Percentiles rank a stretch among this genome's conserved stretches.
Evolutionary conservation across 108 stramenopile species (phyloP).

Genomic region (Cyclotella baltica): DNA sequence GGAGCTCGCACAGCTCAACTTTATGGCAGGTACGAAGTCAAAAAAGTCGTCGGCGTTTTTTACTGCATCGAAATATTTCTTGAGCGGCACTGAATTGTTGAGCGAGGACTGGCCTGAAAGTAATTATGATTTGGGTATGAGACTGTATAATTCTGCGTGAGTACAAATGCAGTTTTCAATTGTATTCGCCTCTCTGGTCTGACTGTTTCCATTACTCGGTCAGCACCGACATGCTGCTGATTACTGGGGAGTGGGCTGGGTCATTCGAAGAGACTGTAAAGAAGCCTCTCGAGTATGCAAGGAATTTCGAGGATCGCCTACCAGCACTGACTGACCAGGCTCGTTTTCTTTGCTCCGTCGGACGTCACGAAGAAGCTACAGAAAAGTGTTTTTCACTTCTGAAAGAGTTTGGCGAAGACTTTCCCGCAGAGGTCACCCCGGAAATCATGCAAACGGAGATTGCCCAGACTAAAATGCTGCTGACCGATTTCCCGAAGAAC

Average conservation of each 20-base stretch:
- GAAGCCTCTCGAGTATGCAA: not conserved
- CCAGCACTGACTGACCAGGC: not conserved
- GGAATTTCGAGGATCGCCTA: constrained; percentile 1
- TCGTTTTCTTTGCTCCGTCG: not conserved
- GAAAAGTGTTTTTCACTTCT: not conserved
- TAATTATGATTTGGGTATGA: constrained; percentile 19
- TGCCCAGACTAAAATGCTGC: not conserved
- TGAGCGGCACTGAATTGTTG: constrained; percentile 19
- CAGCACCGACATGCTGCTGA: not conserved
- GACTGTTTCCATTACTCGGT: not conserved
- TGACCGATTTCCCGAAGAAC: not conserved
- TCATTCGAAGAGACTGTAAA: not conserved
- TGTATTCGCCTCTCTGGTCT: not conserved
- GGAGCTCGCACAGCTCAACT: constrained; percentile 30
- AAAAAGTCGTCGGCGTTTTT: constrained; percentile 9
- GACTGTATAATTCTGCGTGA: constrained; percentile 14
- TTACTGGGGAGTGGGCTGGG: not conserved
- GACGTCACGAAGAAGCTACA: not conserved
- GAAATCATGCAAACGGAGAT: not conserved
- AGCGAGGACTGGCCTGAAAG: constrained; percentile 8
- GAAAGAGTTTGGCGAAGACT: constrained; percentile 4
- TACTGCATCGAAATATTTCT: constrained; percentile 31
- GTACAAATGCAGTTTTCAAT: not conserved
- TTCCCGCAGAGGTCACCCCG: constrained; percentile 7
- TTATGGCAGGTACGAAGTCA: constrained; percentile 34